Percentiles rank a stretch among this genome's conserved stretches.
These are phyloP conservation scores for Phlyctochytrium planicorne DNA, from an alignment of 192 early-diverging fungal species.

Conservation along the genomic window DNA sequence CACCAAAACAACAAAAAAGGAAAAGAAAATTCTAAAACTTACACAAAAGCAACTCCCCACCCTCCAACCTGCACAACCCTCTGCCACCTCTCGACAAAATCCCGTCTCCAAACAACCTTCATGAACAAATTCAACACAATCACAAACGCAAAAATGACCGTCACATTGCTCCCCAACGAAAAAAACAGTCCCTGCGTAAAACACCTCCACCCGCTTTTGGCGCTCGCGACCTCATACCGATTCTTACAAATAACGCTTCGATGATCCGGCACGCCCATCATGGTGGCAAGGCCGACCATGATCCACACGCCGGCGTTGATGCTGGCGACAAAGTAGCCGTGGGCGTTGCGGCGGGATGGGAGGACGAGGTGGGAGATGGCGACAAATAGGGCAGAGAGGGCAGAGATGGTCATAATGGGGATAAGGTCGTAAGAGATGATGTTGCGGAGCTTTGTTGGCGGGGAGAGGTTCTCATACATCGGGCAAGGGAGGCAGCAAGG, in stretches of 20 bases:
- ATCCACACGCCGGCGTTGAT: neutral
- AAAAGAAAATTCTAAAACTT: too few relatives aligned
- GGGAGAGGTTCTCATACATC: neutral
- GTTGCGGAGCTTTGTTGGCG: neutral
- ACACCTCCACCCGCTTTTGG: neutral
- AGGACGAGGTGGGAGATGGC: neutral
- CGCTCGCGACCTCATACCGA: neutral
- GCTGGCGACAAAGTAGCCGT: neutral
- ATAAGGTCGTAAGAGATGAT: neutral
- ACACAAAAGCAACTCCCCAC: neutral
- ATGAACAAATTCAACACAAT: neutral
- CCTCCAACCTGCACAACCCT: neutral
- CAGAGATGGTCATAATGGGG: neutral
- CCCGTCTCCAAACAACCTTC: neutral
- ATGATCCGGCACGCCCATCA: constrained; percentile 4
- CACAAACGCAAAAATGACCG: neutral
- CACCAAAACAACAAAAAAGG: too few relatives aligned
- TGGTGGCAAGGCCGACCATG: neutral
- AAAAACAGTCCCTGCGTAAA: neutral
- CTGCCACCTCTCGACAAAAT: neutral
- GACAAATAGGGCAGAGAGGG: neutral
- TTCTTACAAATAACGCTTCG: too few relatives aligned
- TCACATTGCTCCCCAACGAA: neutral
- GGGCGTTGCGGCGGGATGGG: neutral
- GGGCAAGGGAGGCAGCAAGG: constrained; percentile 1